Conservation (phyloP, 2,329 filamentous ascomycete genomes). For the Pezicula rhizophila region DNA sequence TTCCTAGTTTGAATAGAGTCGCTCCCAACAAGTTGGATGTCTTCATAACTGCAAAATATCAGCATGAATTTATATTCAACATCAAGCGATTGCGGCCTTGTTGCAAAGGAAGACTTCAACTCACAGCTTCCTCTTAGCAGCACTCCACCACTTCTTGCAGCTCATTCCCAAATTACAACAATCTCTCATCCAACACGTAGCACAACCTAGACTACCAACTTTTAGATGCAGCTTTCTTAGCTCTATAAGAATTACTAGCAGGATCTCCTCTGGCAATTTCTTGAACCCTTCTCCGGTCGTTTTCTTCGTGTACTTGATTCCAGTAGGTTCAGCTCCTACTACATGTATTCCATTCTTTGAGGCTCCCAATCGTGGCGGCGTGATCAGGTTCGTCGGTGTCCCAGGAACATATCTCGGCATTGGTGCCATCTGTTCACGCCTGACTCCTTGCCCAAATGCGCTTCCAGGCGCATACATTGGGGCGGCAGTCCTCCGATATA, state of each 20-base stretch:
- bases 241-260: constrained; percentile 49
- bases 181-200: constrained; percentile 62
- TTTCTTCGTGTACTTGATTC: constrained; percentile 9
- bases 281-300: constrained; percentile 46
- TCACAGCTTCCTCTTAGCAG: constrained; percentile 28
- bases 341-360: not conserved
- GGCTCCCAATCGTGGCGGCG: not conserved
- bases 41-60: constrained; percentile 40
- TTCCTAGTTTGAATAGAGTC: constrained; percentile 51
- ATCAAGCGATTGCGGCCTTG: not conserved
- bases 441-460: not conserved
- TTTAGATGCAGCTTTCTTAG: constrained; percentile 46
- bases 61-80: not conserved
- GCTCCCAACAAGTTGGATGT: constrained; percentile 52
- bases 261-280: constrained; percentile 51
- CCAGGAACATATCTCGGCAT: constrained; percentile 4
- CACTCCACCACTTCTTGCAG: constrained; percentile 46
- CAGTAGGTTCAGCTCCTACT: constrained; percentile 1
- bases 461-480: not conserved
- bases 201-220: constrained; percentile 45
- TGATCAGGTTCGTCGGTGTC: constrained; percentile 3
- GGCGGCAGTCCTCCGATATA: not conserved
- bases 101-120: not conserved
- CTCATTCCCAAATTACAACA: constrained; percentile 44
- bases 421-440: not conserved